Conservation (phyloP, 805 yeast genomes). For the Metschnikowia kofuensis region DNA sequence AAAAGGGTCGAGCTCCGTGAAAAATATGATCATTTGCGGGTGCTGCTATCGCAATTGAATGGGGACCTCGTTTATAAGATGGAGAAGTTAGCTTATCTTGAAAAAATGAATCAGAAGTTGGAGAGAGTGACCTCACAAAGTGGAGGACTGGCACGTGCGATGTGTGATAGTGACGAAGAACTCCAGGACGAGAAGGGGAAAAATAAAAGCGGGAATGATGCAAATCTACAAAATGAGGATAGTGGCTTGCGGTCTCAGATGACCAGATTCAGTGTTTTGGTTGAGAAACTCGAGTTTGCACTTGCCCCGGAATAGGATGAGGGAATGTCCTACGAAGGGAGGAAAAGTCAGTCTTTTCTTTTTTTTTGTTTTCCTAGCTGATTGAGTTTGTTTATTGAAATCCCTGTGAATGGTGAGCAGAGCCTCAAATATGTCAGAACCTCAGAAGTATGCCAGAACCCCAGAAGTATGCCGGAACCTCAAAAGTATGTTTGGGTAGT, state of each 20-base stretch:
- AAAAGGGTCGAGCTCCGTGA: constrained; percentile 6
- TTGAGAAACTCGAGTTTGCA: constrained; percentile 21
- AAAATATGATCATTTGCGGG: constrained; percentile 12
- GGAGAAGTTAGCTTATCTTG: constrained; percentile 30
- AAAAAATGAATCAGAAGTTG: constrained; percentile 13
- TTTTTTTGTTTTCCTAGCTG: too few species aligned
- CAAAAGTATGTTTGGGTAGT: too few species aligned
- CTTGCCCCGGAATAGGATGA: background rate
- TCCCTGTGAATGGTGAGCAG: too few species aligned
- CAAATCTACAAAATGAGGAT: background rate
- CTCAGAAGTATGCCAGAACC: too few species aligned
- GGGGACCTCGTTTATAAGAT: constrained; percentile 24
- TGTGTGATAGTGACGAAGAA: constrained; percentile 23
- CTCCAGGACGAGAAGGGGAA: background rate
- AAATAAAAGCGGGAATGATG: background rate
- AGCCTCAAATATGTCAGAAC: too few species aligned
- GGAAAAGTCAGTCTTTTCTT: too few species aligned
- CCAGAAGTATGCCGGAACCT: too few species aligned
- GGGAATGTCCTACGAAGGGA: background rate
- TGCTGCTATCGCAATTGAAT: constrained; percentile 13
- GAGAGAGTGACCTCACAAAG: background rate
- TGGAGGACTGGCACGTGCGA: background rate
- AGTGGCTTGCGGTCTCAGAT: constrained; percentile 16
- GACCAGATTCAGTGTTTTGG: constrained; percentile 26
- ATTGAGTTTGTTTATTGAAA: too few species aligned